A percentile compares a stretch with the other conserved stretches of the same genome.
Conservation (phyloP, 306 rosid species). For the Vicia sativa region DNA sequence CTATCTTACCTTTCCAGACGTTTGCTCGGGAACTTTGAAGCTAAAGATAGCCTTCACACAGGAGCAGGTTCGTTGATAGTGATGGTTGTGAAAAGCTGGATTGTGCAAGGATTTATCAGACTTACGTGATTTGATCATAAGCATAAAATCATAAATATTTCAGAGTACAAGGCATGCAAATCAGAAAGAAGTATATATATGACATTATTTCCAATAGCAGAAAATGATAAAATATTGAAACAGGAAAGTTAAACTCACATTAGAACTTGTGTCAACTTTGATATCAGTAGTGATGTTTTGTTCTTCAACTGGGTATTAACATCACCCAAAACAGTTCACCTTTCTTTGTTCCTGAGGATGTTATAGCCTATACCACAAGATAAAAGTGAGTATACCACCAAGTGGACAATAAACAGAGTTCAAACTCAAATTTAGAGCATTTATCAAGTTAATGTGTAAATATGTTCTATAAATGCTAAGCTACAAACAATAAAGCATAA, state of each 20-base stretch:
- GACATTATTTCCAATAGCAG: not conserved
- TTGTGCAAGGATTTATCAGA: constrained; percentile 12
- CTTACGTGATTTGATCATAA: constrained; percentile 23
- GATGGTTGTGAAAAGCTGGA: constrained; percentile 74
- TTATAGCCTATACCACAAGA: constrained; percentile 67
- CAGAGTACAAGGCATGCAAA: not conserved
- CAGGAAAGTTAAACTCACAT: constrained; percentile 50
- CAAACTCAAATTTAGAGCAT: not conserved
- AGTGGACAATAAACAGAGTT: not conserved
- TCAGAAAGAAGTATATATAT: not conserved
- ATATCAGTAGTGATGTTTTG: constrained; percentile 81
- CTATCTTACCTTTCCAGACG: constrained; percentile 87
- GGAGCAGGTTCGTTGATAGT: constrained; percentile 80
- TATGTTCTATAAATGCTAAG: constrained; percentile 1
- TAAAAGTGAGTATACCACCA: constrained; percentile 18
- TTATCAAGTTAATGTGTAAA: not conserved
- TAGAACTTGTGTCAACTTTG: constrained; percentile 88
- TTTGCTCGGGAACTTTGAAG: constrained; percentile 88
- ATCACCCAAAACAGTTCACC: constrained; percentile 82
- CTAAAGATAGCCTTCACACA: constrained; percentile 79
- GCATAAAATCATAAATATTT: not conserved
- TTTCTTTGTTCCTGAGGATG: constrained; percentile 79
- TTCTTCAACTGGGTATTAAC: constrained; percentile 81
- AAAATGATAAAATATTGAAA: constrained; percentile 7
- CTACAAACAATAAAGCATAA: constrained; percentile 7